Conservation (phyloP, 306 rosid genomes). For the Trichosanthes cucumerina region DNA sequence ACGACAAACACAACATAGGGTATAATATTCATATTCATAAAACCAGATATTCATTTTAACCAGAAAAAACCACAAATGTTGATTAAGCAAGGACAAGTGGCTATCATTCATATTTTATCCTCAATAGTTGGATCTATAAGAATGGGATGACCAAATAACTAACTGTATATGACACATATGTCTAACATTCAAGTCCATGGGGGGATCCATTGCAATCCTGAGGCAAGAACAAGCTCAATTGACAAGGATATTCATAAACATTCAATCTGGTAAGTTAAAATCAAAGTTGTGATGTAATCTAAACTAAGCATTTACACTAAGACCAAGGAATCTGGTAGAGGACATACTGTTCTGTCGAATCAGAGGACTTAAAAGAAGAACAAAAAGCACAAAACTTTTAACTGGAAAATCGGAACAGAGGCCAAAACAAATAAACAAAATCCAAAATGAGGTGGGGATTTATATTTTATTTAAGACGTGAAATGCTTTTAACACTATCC, state of each 20-base stretch:
- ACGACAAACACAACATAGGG: neutral
- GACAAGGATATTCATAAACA: neutral
- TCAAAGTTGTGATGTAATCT: neutral
- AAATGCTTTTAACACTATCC: no score
- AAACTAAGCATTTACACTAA: neutral
- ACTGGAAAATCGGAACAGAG: neutral
- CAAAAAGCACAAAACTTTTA: neutral
- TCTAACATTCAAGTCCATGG: neutral
- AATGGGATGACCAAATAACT: neutral
- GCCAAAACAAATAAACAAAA: neutral
- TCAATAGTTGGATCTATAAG: neutral
- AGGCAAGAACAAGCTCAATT: neutral
- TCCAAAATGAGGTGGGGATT: neutral
- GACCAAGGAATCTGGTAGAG: neutral
- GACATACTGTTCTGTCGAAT: constrained; percentile 67
- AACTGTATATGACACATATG: neutral
- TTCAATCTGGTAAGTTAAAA: neutral
- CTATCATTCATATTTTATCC: neutral
- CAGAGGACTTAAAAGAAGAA: constrained; percentile 12
- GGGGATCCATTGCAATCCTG: neutral
- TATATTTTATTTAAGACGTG: no score
- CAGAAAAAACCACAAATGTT: neutral
- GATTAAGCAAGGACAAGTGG: neutral
- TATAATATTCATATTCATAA: neutral
- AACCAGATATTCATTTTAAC: neutral